Evolutionary conservation across 2,329 filamentous ascomycete species (phyloP).

Genomic region (Trichoderma pleuroti): DNA sequence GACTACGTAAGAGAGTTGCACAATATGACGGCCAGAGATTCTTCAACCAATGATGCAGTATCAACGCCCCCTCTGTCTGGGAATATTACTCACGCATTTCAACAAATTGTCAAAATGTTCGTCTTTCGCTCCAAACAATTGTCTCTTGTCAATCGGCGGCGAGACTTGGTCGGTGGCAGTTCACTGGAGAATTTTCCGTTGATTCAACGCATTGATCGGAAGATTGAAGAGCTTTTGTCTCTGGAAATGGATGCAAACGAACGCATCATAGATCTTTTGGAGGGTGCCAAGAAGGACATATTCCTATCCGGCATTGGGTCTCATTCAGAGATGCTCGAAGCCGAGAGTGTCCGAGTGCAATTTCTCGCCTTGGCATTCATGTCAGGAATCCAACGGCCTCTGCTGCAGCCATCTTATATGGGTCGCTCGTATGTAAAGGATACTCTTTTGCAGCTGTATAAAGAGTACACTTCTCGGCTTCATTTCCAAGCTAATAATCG

Average conservation of each 20-base stretch:
- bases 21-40: background rate
- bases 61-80: background rate
- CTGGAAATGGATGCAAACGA: background rate
- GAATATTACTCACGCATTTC: background rate
- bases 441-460: background rate
- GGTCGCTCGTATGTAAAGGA: background rate
- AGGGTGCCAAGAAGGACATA: background rate
- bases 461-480: background rate
- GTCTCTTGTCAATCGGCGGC: background rate
- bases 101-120: background rate
- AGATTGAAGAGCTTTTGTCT: background rate
- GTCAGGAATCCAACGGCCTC: background rate
- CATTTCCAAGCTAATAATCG: conserved; percentile 4
- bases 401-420: background rate
- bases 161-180: background rate
- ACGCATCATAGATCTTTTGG: background rate
- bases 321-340: background rate
- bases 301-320: background rate
- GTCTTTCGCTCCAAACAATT: background rate
- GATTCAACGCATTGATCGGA: background rate
- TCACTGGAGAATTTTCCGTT: background rate
- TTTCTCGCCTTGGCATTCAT: conserved; percentile 1
- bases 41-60: background rate
- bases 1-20: background rate
- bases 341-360: background rate